Base-by-base conservation (phyloP, 2,329 filamentous ascomycete species). In the Nigrospora sphaerica region DNA sequence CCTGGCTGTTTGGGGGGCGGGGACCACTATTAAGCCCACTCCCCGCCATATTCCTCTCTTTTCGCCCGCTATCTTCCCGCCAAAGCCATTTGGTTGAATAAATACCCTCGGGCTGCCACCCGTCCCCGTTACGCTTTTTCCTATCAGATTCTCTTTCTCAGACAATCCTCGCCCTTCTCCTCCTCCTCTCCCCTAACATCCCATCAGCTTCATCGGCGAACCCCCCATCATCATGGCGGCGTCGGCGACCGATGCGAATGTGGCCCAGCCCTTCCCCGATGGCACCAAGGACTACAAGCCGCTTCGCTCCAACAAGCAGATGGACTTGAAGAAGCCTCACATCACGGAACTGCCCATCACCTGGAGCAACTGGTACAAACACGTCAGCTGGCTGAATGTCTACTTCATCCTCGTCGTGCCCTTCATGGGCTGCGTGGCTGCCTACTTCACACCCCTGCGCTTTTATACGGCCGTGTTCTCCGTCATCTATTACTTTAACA, bases 331-430 rank as follows among this genome's bases (percentile, higher is more conserved):
- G 73, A 95, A 95, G 72, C 78, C 85, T 61, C 89, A 95, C 69
- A 93, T 95, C 68, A 82, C 88, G 54, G 89, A 95, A 54, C 80
- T 80, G 52, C 85, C 86, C 48, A 84, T 95, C 57, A 95, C 88
- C 49, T 77, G 75, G 68, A 72, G 75, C 60, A 95, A 95, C 74
- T 93, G 88, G 87, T 83, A 90, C 71, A 85, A 91, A 72, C 90
- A 95, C 64, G 78, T 95, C 74, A 90, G 95, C 77, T 95, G 90
- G 89, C 77, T 95, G 55, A 95, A 95, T 67, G 83, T 88, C 52
- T 78, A 75, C 52, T 78, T 95, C 64, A 92, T 95, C 64, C 67
- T 95, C 54, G 75, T 85, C 55, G 77, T 95, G 39, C 90, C 91
- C 37, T 51, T 91, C 41, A 73, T 79, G 48, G 90, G 90, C 52